Base-by-base conservation (phyloP, 2,329 filamentous ascomycete species). In the Neofusicoccum cordaticola region DNA sequence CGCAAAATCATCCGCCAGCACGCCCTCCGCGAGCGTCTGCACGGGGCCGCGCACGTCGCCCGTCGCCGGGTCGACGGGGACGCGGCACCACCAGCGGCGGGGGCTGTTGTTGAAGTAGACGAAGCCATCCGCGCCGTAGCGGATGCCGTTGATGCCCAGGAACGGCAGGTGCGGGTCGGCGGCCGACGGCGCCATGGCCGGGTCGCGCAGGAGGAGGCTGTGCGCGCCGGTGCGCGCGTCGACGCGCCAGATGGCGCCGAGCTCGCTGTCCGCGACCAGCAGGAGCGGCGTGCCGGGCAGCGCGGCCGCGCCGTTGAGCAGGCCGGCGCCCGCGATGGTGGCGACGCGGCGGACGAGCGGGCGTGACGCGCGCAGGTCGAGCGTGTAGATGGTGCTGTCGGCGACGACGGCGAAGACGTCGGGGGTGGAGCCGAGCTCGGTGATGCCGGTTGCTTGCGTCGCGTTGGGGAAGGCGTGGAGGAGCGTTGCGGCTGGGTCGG, bases 341-440 rank as follows among this genome's bases (percentile, higher is more conserved):
- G 65, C 67, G 37, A 72, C 62, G 45, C 71, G 70, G 37, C 35
- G 15, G 42, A 51, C 6, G 48, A 13, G 4, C 12, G 48, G 22
- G 31, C 22, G 4, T 0, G 4, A 5, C 37, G 4, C 6, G 37
- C 1, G 7, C 7, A 45, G 22, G 22, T n/a, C 22, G 45, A 34
- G 5, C 17, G n/a, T 6, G 44, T 52, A 47, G 45, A 64, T 39
- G 62, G 57, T 34, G 11, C 15, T 15, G 57, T 39, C 42, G 57
- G 15, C 57, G 44, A 37, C n/a, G 8, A 78, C 72, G 19, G 76
- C 76, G 62, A 73, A 78, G 19, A 75, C 66, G 39, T 79, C 72
- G 2, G 67, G 52, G 19, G 27, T 7, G 27, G 27, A 31, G 27
- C 11, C 5, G 22, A 34, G 17, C 15, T 57, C 52, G 19, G 52